These are phyloP conservation scores for Tephrocybe sp. DNA, from an alignment of 768 basidiomycete species.

Conservation along the genomic window DNA sequence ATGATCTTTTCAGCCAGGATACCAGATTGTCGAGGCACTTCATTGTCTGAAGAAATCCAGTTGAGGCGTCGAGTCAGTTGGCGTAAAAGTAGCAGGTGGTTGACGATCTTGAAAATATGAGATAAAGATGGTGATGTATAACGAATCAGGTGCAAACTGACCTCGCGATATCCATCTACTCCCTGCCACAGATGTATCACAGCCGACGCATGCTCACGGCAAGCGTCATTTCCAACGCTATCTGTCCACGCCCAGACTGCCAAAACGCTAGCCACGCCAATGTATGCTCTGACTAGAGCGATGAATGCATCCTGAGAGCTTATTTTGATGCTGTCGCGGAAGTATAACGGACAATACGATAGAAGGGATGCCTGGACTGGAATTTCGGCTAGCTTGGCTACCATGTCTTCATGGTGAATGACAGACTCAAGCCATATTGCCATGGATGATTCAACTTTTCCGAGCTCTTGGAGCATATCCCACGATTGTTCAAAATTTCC, in stretches of 20 bases:
- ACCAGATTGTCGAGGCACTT: constrained; percentile 60
- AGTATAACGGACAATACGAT: constrained; percentile 38
- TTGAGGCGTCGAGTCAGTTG: constrained; percentile 73
- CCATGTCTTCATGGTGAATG: constrained; percentile 55
- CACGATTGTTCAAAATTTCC: constrained; percentile 52
- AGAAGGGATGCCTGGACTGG: constrained; percentile 32
- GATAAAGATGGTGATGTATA: constrained; percentile 7
- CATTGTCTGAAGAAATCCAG: constrained; percentile 67
- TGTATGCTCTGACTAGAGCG: constrained; percentile 60
- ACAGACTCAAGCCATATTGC: constrained; percentile 76
- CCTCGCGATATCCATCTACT: constrained; percentile 73
- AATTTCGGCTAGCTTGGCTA: constrained; percentile 42
- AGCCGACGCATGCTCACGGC: constrained; percentile 63
- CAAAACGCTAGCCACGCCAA: constrained; percentile 67
- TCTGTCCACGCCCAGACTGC: constrained; percentile 82
- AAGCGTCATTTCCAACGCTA: constrained; percentile 63
- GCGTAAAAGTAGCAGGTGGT: constrained; percentile 68
- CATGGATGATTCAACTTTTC: constrained; percentile 62
- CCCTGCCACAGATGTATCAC: constrained; percentile 67
- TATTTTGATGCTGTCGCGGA: constrained; percentile 26
- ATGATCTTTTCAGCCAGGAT: constrained; percentile 72
- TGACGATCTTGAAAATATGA: constrained; percentile 53
- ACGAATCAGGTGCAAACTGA: constrained; percentile 27
- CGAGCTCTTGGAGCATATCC: constrained; percentile 57
- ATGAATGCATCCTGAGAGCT: constrained; percentile 59